Base-by-base conservation (phyloP, 768 basidiomycete genomes). In the Gyrodon lividus region DNA sequence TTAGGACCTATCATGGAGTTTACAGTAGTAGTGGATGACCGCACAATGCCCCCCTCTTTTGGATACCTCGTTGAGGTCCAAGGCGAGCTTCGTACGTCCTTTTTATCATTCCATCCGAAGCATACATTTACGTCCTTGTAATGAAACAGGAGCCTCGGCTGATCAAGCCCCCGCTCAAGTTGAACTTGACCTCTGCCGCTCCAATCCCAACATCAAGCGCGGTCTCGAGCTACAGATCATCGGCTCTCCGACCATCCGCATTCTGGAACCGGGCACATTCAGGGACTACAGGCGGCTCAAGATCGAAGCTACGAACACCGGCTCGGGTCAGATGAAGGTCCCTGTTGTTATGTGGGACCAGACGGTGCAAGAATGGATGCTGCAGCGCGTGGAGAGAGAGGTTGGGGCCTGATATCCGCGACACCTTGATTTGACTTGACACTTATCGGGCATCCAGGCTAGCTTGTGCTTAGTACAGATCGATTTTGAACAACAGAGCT, bases 11-110 rank as follows among this genome's bases (percentile, higher is more conserved):
- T 60, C 14, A 51, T 35, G 0, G 61, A 64, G 41, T 52, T 60
- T n/a, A 56, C 61, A 6, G 50, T 51, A 16, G 50, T 63, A 9
- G n/a, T 55, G 17, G 64, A 64, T 7, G 44, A 58, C 5, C 58
- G 49, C 5, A 46, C 30, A 7, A 4, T 31, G 33, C 48, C 50
- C 7, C 4, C 20, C 1, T 48, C 50, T 4, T 33, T 57, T 26
- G 24, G 45, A 3, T 61, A 45, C 35, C 40, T 56, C 33, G 46
- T 64, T 26, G 56, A 57, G 48, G 38, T 52, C 4, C 46, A 55
- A 38, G 61, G 54, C 22, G 37, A 46, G 6, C 44, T 51, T 28
- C 28, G 50, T 52, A 41, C 23, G 51, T 41, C 8, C 24, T 30
- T 23, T 45, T n/a, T 6, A 28, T 20, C 37, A 33, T 16, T 33